Evolutionary conservation across 768 basidiomycete species (phyloP), one percentile per base, ranked within the genome.

Genomic region (Xanthoconium purpureum): DNA sequence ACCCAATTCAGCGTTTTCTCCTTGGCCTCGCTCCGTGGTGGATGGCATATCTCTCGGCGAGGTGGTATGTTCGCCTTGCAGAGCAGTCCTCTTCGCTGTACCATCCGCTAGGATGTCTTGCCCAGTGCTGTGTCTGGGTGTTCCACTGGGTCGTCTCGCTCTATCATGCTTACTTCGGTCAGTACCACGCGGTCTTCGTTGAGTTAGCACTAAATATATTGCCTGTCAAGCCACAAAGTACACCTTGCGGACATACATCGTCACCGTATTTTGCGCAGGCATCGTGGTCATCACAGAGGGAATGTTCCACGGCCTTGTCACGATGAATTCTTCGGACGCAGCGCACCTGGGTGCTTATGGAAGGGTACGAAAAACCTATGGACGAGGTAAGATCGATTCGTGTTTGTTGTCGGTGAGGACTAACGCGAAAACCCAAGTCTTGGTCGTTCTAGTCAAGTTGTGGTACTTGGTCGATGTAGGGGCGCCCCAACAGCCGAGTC

Each of bases 111-210:
- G 66, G 66, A 33, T 68, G 66, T 47, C 58, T 67, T 11, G n/a
- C 57, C 0, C 67, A 69, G 39, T 68, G 65, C 33, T 62, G 50
- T 24, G 36, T 62, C 17, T 68, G 66, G 66, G 64, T 64, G 10
- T 55, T 68, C 29, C 66, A 67, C 29, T 69, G 62, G 64, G 50
- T 55, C 5, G 44, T 64, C 38, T 55, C 58, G 0, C 29, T 60
- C 0, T 67, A 69, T 49, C 50, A 57, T 15, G 66, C 64, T 29
- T 49, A 55, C 52, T 69, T 67, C 29, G 54, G 66, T 66, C 28
- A 3, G 66, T 45, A 28, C 24, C 30, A 1, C 28, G 7, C 30
- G 0, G 2, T 49, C 28, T 17, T 5, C n/a, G 20, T 9, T 7
- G 30, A 5, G 18, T 2, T 29, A 3, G 18, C 11, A 18, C 20